These are phyloP conservation scores for Solidago caesia DNA, from an alignment of 129 eudicot species.

Conservation along the genomic window DNA sequence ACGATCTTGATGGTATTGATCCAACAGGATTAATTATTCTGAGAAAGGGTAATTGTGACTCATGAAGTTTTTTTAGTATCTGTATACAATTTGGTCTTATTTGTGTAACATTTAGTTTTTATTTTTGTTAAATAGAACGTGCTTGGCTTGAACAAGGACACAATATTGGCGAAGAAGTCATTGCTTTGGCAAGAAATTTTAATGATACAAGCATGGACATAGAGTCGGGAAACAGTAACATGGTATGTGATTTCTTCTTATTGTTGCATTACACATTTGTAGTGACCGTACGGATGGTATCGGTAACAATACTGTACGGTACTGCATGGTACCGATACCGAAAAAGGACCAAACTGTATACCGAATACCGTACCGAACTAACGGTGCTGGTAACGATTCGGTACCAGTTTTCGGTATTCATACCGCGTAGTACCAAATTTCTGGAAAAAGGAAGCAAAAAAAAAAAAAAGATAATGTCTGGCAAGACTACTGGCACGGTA, in stretches of 20 bases:
- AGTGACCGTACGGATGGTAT: no score
- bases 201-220: slow-evolving; percentile 45
- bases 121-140: slow-evolving; percentile 48
- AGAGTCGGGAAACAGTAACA: slow-evolving; percentile 48
- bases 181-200: slow-evolving; percentile 74
- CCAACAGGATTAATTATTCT: slow-evolving; percentile 78
- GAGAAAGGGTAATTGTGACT: slow-evolving; percentile 52
- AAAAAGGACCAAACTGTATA: no score
- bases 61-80: background rate
- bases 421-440: no score
- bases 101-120: slow-evolving; percentile 11
- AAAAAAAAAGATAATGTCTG: no score
- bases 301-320: no score
- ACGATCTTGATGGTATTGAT: slow-evolving; percentile 80
- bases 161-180: slow-evolving; percentile 76
- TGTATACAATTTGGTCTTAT: background rate
- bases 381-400: no score
- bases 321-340: no score
- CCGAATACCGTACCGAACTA: no score
- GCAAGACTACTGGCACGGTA: no score
- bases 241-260: slow-evolving; percentile 33
- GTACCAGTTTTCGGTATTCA: no score
- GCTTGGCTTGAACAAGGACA: slow-evolving; percentile 93
- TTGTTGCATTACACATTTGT: background rate
- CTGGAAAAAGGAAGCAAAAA: no score